A percentile compares a stretch with the other conserved stretches of the same genome.
phyloP scores from a whole-genome alignment of 1,284 basidiomycete genomes.

The Coriolopsis trogii region DNA sequence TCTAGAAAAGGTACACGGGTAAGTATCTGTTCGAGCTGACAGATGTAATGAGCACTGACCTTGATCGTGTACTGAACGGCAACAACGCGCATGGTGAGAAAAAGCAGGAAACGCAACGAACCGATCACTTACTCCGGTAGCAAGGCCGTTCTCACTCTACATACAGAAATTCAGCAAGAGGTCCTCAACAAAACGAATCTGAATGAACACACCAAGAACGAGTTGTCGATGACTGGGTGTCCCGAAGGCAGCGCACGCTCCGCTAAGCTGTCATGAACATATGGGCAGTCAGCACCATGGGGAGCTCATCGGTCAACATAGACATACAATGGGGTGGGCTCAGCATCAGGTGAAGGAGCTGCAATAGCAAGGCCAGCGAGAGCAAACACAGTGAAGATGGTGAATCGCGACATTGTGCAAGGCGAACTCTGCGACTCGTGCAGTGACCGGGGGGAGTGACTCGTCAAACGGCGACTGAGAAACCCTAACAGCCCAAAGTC shows the following conservation, averaged over 20 bases:
- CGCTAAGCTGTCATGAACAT: not conserved
- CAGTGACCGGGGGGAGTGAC: not conserved
- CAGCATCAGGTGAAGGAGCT: not conserved
- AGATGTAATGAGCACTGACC: not conserved
- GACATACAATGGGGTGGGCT: not conserved
- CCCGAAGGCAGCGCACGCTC: slow-evolving; percentile 1
- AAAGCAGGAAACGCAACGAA: not conserved
- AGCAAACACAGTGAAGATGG: not conserved
- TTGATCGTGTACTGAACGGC: slow-evolving; percentile 1
- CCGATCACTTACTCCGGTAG: not conserved
- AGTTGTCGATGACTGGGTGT: slow-evolving; percentile 2
- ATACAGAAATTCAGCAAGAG: not conserved
- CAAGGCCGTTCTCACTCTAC: slow-evolving; percentile 1
- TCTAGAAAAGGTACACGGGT: not conserved
- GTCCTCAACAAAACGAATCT: not conserved
- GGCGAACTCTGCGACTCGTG: not conserved
- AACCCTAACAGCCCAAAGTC: not conserved
- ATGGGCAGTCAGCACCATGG: not conserved
- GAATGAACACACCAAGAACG: not conserved
- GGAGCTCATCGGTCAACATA: not conserved
- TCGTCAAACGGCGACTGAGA: not conserved
- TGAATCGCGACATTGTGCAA: slow-evolving; percentile 2
- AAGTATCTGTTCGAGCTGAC: not conserved
- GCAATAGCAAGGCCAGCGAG: not conserved
- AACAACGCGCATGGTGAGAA: not conserved